phyloP scores from a whole-genome alignment of 805 yeast species.

The Spathaspora girioi region DNA sequence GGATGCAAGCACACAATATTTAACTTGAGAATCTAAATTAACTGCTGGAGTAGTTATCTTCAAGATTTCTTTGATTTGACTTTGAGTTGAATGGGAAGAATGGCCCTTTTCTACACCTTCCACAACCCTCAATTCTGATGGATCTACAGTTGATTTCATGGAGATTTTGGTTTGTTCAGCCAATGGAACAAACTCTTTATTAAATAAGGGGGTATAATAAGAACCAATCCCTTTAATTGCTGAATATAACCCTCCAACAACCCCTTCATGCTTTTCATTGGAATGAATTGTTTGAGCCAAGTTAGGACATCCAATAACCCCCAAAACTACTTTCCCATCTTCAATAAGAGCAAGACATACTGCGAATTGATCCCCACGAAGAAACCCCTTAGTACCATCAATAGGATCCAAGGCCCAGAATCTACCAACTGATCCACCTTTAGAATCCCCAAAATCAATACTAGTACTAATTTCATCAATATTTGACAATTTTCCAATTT shows the following conservation, averaged over 20 bases:
- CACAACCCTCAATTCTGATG: conserved; percentile 60
- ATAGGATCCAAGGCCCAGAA: conserved; percentile 98
- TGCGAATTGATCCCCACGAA: conserved; percentile 95
- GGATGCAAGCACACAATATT: conserved; percentile 84
- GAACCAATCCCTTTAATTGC: conserved; percentile 71
- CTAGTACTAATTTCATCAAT: conserved; percentile 53
- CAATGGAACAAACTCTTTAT: conserved; percentile 31
- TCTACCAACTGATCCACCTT: conserved; percentile 77
- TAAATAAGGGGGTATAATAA: conserved; percentile 45
- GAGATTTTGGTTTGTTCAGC: conserved; percentile 35
- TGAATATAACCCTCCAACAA: conserved; percentile 69
- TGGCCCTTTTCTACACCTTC: conserved; percentile 97
- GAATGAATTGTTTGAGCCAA: conserved; percentile 51
- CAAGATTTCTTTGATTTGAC: conserved; percentile 61
- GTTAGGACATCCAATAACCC: conserved; percentile 97
- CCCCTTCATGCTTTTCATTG: conserved; percentile 29
- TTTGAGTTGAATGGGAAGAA: conserved; percentile 85
- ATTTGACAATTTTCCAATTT: conserved; percentile 41
- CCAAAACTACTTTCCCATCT: conserved; percentile 80
- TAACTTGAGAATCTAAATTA: conserved; percentile 93
- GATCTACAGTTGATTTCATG: conserved; percentile 48
- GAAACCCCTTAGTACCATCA: conserved; percentile 95
- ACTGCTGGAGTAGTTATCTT: conserved; percentile 56
- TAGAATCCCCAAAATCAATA: conserved; percentile 75
- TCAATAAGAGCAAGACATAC: conserved; percentile 89